Evolutionary conservation across 2,329 filamentous ascomycete species (phyloP).

Genomic region (Septoria linicola): DNA sequence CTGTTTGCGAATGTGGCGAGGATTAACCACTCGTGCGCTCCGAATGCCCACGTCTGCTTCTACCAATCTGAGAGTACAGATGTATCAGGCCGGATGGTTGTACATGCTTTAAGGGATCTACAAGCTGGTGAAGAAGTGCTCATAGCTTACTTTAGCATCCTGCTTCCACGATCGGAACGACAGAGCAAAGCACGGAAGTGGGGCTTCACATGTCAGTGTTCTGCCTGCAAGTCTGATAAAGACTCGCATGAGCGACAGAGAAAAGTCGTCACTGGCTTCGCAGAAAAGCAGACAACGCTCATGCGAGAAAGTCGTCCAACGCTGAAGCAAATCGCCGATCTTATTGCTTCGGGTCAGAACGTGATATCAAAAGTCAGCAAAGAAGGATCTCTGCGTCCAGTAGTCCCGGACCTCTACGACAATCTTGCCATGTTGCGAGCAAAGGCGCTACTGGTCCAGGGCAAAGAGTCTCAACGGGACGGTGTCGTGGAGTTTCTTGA

Average conservation of each 20-base stretch:
- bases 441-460: conserved; percentile 18
- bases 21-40: conserved; percentile 29
- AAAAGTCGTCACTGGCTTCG: conserved; percentile 19
- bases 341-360: conserved; percentile 11
- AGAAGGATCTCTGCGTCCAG: conserved; percentile 18
- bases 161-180: conserved; percentile 23
- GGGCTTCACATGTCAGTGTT: conserved; percentile 27
- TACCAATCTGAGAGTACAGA: conserved; percentile 12
- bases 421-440: conserved; percentile 24
- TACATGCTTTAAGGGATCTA: conserved; percentile 23
- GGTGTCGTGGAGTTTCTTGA: conserved; percentile 6
- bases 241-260: conserved; percentile 15
- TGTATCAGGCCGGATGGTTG: conserved; percentile 20
- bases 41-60: conserved; percentile 30
- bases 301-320: conserved; percentile 9
- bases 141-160: conserved; percentile 29
- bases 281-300: conserved; percentile 5
- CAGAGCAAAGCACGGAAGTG: conserved; percentile 25
- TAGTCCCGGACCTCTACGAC: conserved; percentile 26
- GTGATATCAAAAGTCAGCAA: conserved; percentile 5
- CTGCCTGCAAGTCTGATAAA: conserved; percentile 17
- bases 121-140: conserved; percentile 24
- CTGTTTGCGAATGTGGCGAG: conserved; percentile 26
- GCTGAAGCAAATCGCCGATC: conserved; percentile 14
- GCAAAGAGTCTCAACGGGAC: conserved; percentile 16